phyloP scores from a whole-genome alignment of 306 rosid species.

The Mucuna pruriens region DNA sequence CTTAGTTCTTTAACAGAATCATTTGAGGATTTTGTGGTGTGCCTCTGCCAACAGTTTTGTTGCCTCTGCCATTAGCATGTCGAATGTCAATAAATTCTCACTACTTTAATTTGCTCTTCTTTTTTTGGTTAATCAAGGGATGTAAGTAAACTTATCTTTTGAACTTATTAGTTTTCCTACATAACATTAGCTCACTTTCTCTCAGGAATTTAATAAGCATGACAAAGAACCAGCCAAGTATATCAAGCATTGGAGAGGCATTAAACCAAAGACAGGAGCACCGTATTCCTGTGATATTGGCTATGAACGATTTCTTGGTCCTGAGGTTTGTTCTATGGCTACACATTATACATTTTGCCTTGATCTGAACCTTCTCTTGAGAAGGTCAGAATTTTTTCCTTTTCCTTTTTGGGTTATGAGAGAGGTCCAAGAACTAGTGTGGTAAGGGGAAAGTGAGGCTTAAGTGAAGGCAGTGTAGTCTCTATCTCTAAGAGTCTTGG shows the following conservation, averaged over 20 bases:
- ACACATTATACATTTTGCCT: neutral
- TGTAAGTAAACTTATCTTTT: conserved; percentile 2
- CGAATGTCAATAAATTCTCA: conserved; percentile 9
- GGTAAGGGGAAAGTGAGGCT: neutral
- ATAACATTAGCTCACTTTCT: conserved; percentile 43
- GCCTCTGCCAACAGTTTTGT: conserved; percentile 11
- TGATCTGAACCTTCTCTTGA: conserved; percentile 1
- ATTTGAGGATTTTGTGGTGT: conserved; percentile 19
- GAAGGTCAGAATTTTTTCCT: neutral
- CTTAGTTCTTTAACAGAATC: conserved; percentile 21
- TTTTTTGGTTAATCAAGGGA: conserved; percentile 3
- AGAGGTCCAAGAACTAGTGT: neutral
- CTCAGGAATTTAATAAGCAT: conserved; percentile 90
- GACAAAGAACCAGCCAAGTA: conserved; percentile 95
- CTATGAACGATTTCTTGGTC: conserved; percentile 97
- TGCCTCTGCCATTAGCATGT: conserved; percentile 13
- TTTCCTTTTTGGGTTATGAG: conserved; percentile 11
- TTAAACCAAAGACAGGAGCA: conserved; percentile 97
- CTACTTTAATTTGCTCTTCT: neutral
- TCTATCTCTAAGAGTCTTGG: conserved; percentile 20
- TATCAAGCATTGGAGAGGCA: conserved; percentile 94
- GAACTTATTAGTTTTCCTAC: conserved; percentile 13
- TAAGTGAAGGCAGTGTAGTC: neutral
- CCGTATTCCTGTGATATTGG: conserved; percentile 99
- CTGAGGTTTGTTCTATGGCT: conserved; percentile 72